Evolutionary conservation across 768 basidiomycete genomes (phyloP).

Genomic region (Tricholoma terreum): DNA sequence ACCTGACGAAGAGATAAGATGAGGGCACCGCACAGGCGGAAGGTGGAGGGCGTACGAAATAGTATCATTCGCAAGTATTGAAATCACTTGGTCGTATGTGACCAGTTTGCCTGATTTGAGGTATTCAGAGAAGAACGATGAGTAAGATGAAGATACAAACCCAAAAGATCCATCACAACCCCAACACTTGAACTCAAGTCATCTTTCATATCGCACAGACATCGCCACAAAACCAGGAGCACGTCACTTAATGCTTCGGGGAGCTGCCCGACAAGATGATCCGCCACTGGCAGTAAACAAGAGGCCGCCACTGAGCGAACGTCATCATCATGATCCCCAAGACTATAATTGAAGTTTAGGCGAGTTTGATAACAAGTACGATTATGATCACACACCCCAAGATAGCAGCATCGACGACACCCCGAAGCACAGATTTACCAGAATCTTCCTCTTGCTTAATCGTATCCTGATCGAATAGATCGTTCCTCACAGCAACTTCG

Average conservation of each 20-base stretch:
- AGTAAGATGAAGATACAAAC: slow-evolving; percentile 38
- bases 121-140: background rate
- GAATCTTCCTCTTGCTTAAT: slow-evolving; percentile 36
- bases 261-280: slow-evolving; percentile 72
- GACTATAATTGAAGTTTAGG: slow-evolving; percentile 39
- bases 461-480: slow-evolving; percentile 58
- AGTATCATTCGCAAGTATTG: slow-evolving; percentile 64
- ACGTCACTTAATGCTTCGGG: slow-evolving; percentile 70
- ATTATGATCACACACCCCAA: slow-evolving; percentile 64
- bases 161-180: slow-evolving; percentile 96
- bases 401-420: slow-evolving; percentile 87
- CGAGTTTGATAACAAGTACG: background rate
- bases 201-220: slow-evolving; percentile 90
- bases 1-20: slow-evolving; percentile 37
- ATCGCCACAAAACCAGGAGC: slow-evolving; percentile 85
- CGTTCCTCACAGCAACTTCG: slow-evolving; percentile 90
- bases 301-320: slow-evolving; percentile 94
- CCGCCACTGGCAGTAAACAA: slow-evolving; percentile 85
- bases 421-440: slow-evolving; percentile 62
- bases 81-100: slow-evolving; percentile 72
- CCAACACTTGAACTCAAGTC: slow-evolving; percentile 96
- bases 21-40: background rate
- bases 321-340: slow-evolving; percentile 91
- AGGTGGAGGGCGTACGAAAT: slow-evolving; percentile 56
- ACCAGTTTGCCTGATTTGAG: slow-evolving; percentile 70